Percentiles rank a stretch among this genome's conserved stretches.
Conservation (phyloP, 179 eudicot genomes). For the Vitellaria paradoxa region DNA sequence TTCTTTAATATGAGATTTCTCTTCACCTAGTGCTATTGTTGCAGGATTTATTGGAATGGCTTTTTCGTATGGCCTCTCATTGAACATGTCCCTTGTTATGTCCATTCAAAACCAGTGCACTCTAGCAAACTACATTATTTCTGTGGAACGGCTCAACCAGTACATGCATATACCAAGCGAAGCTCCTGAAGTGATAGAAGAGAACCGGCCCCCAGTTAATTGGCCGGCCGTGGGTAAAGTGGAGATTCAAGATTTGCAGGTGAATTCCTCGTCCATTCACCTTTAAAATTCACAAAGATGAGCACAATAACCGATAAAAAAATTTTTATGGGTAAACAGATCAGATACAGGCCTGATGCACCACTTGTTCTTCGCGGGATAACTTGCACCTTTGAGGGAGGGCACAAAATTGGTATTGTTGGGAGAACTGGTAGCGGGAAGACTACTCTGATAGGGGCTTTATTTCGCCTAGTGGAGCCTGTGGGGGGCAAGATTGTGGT, state of each 20-base stretch:
- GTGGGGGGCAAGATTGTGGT: constrained; percentile 40
- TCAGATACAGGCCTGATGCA: constrained; percentile 37
- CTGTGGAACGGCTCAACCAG: constrained; percentile 45
- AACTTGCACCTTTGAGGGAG: constrained; percentile 42
- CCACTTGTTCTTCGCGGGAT: constrained; percentile 48
- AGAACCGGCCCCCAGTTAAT: constrained; percentile 28
- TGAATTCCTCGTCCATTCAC: constrained; percentile 10
- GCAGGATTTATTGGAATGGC: constrained; percentile 58
- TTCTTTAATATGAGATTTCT: neutral
- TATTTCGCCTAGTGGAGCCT: constrained; percentile 52
- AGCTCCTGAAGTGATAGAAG: constrained; percentile 34
- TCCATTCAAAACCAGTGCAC: constrained; percentile 36
- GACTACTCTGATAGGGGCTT: constrained; percentile 42
- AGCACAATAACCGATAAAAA: neutral
- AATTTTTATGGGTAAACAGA: constrained; percentile 17
- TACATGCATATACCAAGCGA: constrained; percentile 42
- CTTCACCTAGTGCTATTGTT: neutral
- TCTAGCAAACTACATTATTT: constrained; percentile 38
- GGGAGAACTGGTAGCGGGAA: constrained; percentile 61
- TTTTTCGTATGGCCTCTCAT: constrained; percentile 48
- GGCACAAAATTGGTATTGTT: constrained; percentile 46
- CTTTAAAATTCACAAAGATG: neutral
- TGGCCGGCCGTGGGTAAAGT: constrained; percentile 46
- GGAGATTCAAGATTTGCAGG: constrained; percentile 40
- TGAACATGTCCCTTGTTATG: constrained; percentile 29